Conservation (phyloP, 257 asterid species). For the Nicotiana otophora region DNA sequence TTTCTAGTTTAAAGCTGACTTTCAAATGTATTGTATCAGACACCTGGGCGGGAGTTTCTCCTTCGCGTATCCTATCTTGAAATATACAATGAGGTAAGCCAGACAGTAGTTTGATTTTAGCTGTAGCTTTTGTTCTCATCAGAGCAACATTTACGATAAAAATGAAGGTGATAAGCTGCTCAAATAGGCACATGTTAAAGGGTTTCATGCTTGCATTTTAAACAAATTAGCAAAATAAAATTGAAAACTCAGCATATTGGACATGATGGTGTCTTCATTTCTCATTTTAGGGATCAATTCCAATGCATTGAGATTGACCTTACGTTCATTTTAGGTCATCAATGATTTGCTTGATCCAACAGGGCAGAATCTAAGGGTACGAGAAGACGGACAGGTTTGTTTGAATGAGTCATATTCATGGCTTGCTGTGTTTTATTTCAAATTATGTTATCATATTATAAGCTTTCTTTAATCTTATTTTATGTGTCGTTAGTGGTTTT, state of each 20-base stretch:
- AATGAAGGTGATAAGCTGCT: neutral
- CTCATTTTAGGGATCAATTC: neutral
- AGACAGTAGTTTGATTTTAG: neutral
- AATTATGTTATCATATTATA: neutral
- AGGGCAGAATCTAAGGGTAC: conserved; percentile 73
- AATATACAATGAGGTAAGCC: conserved; percentile 78
- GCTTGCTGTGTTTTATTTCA: neutral
- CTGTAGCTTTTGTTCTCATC: neutral
- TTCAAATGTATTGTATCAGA: conserved; percentile 35
- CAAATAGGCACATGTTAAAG: neutral
- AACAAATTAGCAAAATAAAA: neutral
- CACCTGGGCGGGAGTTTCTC: conserved; percentile 79
- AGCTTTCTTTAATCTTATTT: neutral
- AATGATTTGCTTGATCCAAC: conserved; percentile 84
- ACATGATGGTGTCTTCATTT: neutral
- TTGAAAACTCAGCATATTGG: neutral
- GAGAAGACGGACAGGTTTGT: conserved; percentile 77
- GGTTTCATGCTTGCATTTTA: neutral
- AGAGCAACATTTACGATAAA: neutral
- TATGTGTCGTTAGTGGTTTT: neutral
- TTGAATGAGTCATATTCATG: conserved; percentile 2
- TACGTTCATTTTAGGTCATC: conserved; percentile 57
- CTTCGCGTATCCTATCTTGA: conserved; percentile 84
- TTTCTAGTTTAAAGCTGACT: conserved; percentile 17
- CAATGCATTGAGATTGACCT: neutral